Evolutionary conservation across 495 filamentous ascomycete genomes (phyloP).

Genomic region (Penicillium cosmopolitanum): DNA sequence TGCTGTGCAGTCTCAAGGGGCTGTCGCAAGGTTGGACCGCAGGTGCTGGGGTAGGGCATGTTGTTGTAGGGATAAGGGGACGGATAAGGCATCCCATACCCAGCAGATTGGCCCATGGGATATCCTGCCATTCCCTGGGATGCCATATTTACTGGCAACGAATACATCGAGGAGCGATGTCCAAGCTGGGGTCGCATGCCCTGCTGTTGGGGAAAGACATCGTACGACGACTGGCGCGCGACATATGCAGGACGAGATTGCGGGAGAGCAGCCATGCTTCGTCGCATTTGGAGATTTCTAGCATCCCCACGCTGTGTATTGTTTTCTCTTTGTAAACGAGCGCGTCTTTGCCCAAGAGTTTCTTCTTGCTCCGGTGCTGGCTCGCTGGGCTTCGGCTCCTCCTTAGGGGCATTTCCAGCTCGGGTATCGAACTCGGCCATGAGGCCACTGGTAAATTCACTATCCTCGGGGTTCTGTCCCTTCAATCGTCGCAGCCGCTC

Average conservation of each 20-base stretch:
- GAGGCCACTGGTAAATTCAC: constrained; percentile 78
- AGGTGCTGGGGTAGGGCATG: constrained; percentile 34
- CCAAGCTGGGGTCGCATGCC: constrained; percentile 22
- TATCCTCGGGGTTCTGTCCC: constrained; percentile 62
- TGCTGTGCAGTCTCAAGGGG: constrained; percentile 60
- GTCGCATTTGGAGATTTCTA: constrained; percentile 41
- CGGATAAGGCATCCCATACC: constrained; percentile 31
- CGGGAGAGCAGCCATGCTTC: constrained; percentile 74
- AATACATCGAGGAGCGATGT: constrained; percentile 40
- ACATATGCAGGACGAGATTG: constrained; percentile 55
- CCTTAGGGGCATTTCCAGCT: constrained; percentile 28
- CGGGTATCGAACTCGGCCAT: constrained; percentile 69
- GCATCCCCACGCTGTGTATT: constrained; percentile 36
- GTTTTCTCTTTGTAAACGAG: constrained; percentile 74
- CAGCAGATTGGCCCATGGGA: constrained; percentile 30
- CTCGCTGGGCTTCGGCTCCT: constrained; percentile 1
- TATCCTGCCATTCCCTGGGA: constrained; percentile 19
- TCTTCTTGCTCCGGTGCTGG: constrained; percentile 61
- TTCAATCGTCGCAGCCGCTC: constrained; percentile 73
- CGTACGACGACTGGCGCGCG: constrained; percentile 35
- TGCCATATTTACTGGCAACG: constrained; percentile 29
- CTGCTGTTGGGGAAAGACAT: constrained; percentile 20
- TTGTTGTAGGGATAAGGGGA: constrained; percentile 35
- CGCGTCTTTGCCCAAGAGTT: constrained; percentile 84
- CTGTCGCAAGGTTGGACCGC: constrained; percentile 35